Evolutionary conservation across 176 grass and related monocot species (phyloP).

Genomic region (Carex littledalei): DNA sequence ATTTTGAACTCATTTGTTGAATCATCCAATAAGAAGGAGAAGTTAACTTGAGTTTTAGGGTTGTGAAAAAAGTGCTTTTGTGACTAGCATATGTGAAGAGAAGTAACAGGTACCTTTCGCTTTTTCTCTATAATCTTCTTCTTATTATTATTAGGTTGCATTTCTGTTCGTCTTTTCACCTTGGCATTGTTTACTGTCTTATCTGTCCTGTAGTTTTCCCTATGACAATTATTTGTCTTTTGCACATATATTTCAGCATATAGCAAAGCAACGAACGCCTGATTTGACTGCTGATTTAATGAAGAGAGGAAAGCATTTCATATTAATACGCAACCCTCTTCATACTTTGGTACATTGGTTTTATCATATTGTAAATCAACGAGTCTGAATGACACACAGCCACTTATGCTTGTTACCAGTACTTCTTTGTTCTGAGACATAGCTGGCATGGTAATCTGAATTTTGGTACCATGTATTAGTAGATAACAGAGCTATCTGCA

Average conservation of each 20-base stretch:
- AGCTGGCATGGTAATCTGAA: background rate
- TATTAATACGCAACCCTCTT: conserved; percentile 85
- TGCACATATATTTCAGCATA: conserved; percentile 48
- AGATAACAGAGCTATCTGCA: background rate
- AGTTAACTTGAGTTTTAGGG: background rate
- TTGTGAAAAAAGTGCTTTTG: background rate
- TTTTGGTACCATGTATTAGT: background rate
- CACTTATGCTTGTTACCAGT: background rate
- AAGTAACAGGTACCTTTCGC: background rate
- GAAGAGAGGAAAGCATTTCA: conserved; percentile 96
- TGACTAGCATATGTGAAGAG: background rate
- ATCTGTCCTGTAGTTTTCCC: background rate
- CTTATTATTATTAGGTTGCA: background rate
- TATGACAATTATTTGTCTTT: conserved; percentile 16
- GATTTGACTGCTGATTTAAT: conserved; percentile 61
- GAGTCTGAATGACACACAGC: background rate
- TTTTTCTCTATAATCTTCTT: background rate
- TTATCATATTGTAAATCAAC: background rate
- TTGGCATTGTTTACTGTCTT: background rate
- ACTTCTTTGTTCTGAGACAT: background rate
- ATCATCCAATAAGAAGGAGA: background rate
- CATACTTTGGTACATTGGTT: conserved; percentile 61
- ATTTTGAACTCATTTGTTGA: conserved; percentile 3
- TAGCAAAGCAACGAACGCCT: conserved; percentile 77
- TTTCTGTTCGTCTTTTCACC: background rate